A percentile compares a stretch with the other conserved stretches of the same genome.
Evolutionary conservation across 2,329 filamentous ascomycete species (phyloP).

Genomic region (Phaeosphaeriaceae sp.): DNA sequence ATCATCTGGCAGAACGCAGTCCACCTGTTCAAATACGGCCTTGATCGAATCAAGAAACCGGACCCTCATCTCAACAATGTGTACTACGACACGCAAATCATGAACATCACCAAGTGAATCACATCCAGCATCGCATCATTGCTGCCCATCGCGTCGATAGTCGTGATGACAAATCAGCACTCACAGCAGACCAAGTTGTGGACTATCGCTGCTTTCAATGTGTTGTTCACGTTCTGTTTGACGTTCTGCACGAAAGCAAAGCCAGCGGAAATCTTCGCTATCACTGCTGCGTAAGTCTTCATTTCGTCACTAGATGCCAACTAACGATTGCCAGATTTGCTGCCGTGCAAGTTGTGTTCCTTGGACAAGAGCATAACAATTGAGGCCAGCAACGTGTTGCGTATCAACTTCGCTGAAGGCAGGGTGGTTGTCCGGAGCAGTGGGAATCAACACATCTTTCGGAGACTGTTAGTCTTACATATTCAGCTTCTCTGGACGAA

Average conservation of each 20-base stretch:
- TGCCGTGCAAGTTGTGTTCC: slow-evolving; percentile 9
- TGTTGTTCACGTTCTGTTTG: slow-evolving; percentile 18
- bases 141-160: slow-evolving; percentile 20
- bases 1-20: not conserved
- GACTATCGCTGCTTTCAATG: slow-evolving; percentile 22
- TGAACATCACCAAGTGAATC: not conserved
- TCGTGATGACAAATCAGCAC: slow-evolving; percentile 6
- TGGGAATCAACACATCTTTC: too few species aligned
- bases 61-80: not conserved
- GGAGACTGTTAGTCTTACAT: too few species aligned
- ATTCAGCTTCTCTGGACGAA: too few species aligned
- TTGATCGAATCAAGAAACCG: not conserved
- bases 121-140: not conserved
- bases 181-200: slow-evolving; percentile 4
- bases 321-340: not conserved
- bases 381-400: not conserved
- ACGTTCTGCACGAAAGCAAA: slow-evolving; percentile 21
- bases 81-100: not conserved
- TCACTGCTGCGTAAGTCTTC: slow-evolving; percentile 27
- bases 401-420: too few species aligned
- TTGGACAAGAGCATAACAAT: not conserved
- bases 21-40: not conserved
- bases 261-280: slow-evolving; percentile 22
- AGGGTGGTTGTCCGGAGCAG: too few species aligned
- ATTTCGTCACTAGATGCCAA: too few species aligned